Evolutionary conservation across 495 filamentous ascomycete genomes (phyloP), one percentile per base, ranked within the genome.

Genomic region (Aspergillus cavernicola): DNA sequence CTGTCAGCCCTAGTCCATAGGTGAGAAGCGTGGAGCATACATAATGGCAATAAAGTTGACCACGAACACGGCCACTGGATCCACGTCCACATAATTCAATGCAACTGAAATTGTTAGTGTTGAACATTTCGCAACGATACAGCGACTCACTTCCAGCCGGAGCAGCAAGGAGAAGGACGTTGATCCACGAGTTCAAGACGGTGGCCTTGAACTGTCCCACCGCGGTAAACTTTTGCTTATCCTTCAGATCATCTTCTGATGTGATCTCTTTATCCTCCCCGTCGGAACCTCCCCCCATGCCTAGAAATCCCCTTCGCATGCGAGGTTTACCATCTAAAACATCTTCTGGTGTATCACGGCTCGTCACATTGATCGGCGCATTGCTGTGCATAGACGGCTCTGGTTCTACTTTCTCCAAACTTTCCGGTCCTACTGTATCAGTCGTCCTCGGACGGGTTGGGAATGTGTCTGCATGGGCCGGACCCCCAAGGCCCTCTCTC

Each of bases 41-140:
- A 95, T 79, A 55, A 95, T 95, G 32, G 90, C 90, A 55, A 93
- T 80, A 63, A 95, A 95, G 70, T 95, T 95, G 59, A 93, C 78
- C 22, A 87, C 80, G 61, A 95, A 95, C n/a, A 91, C 78, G 12
- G 71, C 77, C 24, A 86, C 69, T 2, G 74, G 72, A 52, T 77
- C 73, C 22, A 82, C 71, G 18, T 76, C 47, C 23, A 82, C 73
- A 62, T 82, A 88, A 59, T 87, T 79, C 50, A 90, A 61, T 1
- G 77, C 85, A 64, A 95, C 70, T 89, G 31, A 13, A 32, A 2
- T 24, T 10, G 40, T 63, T 26, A 63, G 57, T 52, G 55, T 11
- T 40, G 26, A 50, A 36, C 20, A 18, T 24, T 39, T 12, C 9
- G 28, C 44, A 9, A 38, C 37, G 4, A 1, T 4, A 18, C 10